Percentiles rank a stretch among this genome's conserved stretches.
Evolutionary conservation across 768 basidiomycete genomes (phyloP).

Genomic region (Zangia roseola): DNA sequence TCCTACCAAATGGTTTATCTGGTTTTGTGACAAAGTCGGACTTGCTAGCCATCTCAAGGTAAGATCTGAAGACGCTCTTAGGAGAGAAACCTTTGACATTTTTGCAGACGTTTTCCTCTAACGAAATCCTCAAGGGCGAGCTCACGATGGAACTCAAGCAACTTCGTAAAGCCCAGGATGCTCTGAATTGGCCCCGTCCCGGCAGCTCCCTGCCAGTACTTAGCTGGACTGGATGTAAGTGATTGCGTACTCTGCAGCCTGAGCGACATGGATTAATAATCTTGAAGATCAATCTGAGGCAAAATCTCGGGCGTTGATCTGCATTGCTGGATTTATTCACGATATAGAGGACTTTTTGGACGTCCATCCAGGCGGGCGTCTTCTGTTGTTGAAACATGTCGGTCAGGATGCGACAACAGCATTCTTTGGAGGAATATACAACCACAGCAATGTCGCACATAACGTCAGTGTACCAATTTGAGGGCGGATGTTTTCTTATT

Average conservation of each 20-base stretch:
- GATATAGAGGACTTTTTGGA: conserved; percentile 83
- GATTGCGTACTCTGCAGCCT: neutral
- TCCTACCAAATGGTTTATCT: conserved; percentile 90
- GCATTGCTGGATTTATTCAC: conserved; percentile 91
- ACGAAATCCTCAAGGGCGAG: conserved; percentile 81
- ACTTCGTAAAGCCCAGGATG: conserved; percentile 74
- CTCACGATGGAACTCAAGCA: conserved; percentile 94
- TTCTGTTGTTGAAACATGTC: conserved; percentile 78
- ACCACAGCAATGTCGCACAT: conserved; percentile 86
- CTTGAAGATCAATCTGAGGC: conserved; percentile 73
- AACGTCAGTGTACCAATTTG: conserved; percentile 47
- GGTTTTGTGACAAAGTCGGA: conserved; percentile 46
- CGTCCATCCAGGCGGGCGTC: conserved; percentile 90
- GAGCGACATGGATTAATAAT: too few relatives aligned
- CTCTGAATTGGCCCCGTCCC: conserved; percentile 76
- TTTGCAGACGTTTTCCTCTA: conserved; percentile 54
- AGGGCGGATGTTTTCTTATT: neutral
- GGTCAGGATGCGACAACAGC: conserved; percentile 92
- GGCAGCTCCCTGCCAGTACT: conserved; percentile 76
- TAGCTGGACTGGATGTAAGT: conserved; percentile 83
- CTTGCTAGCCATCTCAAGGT: conserved; percentile 60
- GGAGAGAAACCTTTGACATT: neutral
- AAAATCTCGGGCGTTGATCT: conserved; percentile 74
- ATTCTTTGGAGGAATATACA: conserved; percentile 91
- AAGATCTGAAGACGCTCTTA: neutral